These are phyloP conservation scores for Starmerella asiatica DNA, from an alignment of 805 yeast genomes.

Conservation along the genomic window DNA sequence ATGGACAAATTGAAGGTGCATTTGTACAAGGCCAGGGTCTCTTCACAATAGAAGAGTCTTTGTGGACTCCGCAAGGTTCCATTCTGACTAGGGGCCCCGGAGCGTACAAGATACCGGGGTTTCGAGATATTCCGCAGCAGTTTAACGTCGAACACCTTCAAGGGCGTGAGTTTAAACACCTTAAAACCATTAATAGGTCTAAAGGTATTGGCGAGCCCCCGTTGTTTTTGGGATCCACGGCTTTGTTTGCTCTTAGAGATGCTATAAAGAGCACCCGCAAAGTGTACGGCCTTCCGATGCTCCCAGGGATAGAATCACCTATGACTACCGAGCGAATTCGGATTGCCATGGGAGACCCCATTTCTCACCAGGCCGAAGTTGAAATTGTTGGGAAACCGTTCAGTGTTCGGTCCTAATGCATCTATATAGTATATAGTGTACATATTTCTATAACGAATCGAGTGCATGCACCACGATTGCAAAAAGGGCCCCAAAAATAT, in stretches of 20 bases:
- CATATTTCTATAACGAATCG: background rate
- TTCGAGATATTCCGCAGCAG: slow-evolving; percentile 35
- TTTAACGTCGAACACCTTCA: slow-evolving; percentile 33
- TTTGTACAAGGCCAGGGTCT: slow-evolving; percentile 39
- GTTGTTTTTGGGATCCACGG: slow-evolving; percentile 33
- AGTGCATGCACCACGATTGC: background rate
- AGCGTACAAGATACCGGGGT: slow-evolving; percentile 38
- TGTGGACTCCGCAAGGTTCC: slow-evolving; percentile 34
- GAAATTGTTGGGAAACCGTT: slow-evolving; percentile 17
- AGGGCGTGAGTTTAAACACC: slow-evolving; percentile 32
- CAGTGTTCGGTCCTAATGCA: slow-evolving; percentile 16
- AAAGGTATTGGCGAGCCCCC: slow-evolving; percentile 43
- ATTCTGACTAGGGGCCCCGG: slow-evolving; percentile 39
- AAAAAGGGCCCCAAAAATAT: background rate
- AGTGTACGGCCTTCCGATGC: slow-evolving; percentile 23
- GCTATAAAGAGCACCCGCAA: slow-evolving; percentile 31
- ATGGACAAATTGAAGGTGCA: slow-evolving; percentile 41
- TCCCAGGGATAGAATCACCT: slow-evolving; percentile 27
- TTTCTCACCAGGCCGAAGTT: slow-evolving; percentile 26
- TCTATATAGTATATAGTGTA: too few species aligned
- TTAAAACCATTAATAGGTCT: slow-evolving; percentile 34
- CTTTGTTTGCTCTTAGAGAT: slow-evolving; percentile 34
- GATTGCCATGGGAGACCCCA: slow-evolving; percentile 29
- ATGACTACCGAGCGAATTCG: slow-evolving; percentile 36
- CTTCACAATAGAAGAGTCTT: slow-evolving; percentile 36